Evolutionary conservation across 1,139 yeast species (phyloP).

Genomic region (Pichia sp.): DNA sequence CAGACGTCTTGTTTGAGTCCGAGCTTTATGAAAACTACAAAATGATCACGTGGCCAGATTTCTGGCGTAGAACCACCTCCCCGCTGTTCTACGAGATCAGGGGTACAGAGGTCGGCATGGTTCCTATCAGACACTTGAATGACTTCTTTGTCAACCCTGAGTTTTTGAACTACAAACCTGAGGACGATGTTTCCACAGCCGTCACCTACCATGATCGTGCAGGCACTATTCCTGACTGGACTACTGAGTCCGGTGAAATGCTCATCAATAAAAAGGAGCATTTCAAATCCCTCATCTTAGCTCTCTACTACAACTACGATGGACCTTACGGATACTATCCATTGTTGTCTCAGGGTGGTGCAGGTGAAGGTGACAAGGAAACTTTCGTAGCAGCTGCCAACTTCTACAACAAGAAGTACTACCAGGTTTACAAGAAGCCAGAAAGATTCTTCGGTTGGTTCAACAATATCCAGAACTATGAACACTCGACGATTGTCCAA

Average conservation of each 20-base stretch:
- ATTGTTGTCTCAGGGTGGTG: slow-evolving; percentile 52
- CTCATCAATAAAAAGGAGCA: slow-evolving; percentile 50
- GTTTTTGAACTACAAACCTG: slow-evolving; percentile 17
- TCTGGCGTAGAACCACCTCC: slow-evolving; percentile 59
- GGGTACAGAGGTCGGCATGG: slow-evolving; percentile 37
- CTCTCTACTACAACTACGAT: slow-evolving; percentile 53
- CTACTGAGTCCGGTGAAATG: slow-evolving; percentile 60
- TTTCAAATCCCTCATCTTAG: slow-evolving; percentile 45
- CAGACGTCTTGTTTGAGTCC: slow-evolving; percentile 46
- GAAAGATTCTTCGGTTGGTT: slow-evolving; percentile 28
- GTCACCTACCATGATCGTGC: slow-evolving; percentile 45
- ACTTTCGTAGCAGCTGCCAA: slow-evolving; percentile 61
- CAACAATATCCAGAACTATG: slow-evolving; percentile 29
- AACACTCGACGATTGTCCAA: slow-evolving; percentile 52
- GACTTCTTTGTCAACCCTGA: slow-evolving; percentile 28
- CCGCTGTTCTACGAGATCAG: slow-evolving; percentile 54
- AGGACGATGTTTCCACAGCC: slow-evolving; percentile 22
- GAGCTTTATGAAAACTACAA: slow-evolving; percentile 32
- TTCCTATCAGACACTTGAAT: slow-evolving; percentile 30
- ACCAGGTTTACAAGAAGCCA: slow-evolving; percentile 45
- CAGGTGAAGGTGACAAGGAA: slow-evolving; percentile 64
- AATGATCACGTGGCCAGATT: slow-evolving; percentile 58
- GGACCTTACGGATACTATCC: slow-evolving; percentile 55
- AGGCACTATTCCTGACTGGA: slow-evolving; percentile 56
- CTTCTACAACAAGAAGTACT: slow-evolving; percentile 45